phyloP scores from a whole-genome alignment of 164 flowering plant species.

The Liquidambar formosana region DNA sequence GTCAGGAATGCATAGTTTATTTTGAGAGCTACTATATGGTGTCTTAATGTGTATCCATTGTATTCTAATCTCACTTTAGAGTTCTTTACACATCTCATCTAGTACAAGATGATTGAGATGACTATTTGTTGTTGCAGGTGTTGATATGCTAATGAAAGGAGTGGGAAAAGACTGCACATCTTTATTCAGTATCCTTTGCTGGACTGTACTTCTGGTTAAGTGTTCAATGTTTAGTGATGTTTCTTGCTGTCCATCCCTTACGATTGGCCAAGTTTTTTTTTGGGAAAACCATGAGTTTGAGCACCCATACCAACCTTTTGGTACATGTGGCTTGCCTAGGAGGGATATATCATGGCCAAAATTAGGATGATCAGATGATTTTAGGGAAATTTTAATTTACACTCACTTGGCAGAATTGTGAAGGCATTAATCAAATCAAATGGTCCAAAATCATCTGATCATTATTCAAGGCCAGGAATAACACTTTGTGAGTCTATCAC shows the following conservation, averaged over 20 bases:
- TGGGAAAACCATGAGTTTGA: background rate
- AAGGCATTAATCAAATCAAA: background rate
- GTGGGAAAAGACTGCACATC: constrained; percentile 94
- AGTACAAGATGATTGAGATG: background rate
- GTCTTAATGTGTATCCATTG: background rate
- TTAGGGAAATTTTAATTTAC: background rate
- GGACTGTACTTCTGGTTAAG: background rate
- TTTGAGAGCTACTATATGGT: background rate
- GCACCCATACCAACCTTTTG: background rate
- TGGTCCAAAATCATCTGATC: background rate
- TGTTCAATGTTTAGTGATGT: no score
- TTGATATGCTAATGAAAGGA: constrained; percentile 86
- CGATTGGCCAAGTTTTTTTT: background rate
- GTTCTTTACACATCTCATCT: background rate
- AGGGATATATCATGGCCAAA: background rate
- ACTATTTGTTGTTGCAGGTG: constrained; percentile 49
- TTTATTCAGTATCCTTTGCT: constrained; percentile 91
- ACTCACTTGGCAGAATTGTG: background rate
- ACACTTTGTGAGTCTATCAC: background rate
- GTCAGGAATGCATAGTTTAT: background rate
- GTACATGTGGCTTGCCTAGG: no score
- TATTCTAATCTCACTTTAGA: no score
- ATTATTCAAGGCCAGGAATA: background rate
- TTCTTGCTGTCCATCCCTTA: background rate
- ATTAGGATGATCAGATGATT: background rate